Percentiles rank a stretch among this genome's conserved stretches.
These are phyloP conservation scores for Cynanchum wilfordii DNA, from an alignment of 257 asterid genomes.

Conservation along the genomic window DNA sequence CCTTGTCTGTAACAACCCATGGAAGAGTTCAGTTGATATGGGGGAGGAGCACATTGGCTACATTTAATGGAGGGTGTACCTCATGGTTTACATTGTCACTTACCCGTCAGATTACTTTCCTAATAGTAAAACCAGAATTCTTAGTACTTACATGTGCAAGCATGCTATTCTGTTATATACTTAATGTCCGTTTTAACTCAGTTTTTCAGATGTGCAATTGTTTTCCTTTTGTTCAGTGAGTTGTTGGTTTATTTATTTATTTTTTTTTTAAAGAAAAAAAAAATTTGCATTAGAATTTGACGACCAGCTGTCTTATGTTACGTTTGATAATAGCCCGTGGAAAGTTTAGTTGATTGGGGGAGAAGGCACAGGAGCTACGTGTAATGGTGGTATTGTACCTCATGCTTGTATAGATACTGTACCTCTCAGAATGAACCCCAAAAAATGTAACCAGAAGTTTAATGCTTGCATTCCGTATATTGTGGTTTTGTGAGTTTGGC, in stretches of 20 bases:
- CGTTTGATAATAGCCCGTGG: too few relatives aligned
- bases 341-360: slow-evolving; percentile 11
- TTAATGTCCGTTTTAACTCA: not conserved
- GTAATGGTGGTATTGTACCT: slow-evolving; percentile 12
- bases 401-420: slow-evolving; percentile 15
- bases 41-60: slow-evolving; percentile 25
- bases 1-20: not conserved
- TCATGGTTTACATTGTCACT: not conserved
- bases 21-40: not conserved
- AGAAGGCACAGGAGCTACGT: slow-evolving; percentile 20
- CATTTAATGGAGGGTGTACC: not conserved
- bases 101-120: not conserved
- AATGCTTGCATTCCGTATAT: slow-evolving; percentile 43
- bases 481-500: slow-evolving; percentile 57
- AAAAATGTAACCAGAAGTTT: slow-evolving; percentile 37
- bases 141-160: slow-evolving; percentile 29
- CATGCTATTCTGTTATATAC: slow-evolving; percentile 38
- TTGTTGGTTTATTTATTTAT: too few relatives aligned
- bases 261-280: too few relatives aligned
- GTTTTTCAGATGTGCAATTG: not conserved
- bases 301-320: too few relatives aligned
- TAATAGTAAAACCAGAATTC: slow-evolving; percentile 20
- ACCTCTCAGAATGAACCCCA: slow-evolving; percentile 24
- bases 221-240: not conserved
- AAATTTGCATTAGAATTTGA: too few relatives aligned